These are phyloP conservation scores for Schoenoplectus tabernaemontani DNA, from an alignment of 202 grass and related monocot species.

Conservation along the genomic window DNA sequence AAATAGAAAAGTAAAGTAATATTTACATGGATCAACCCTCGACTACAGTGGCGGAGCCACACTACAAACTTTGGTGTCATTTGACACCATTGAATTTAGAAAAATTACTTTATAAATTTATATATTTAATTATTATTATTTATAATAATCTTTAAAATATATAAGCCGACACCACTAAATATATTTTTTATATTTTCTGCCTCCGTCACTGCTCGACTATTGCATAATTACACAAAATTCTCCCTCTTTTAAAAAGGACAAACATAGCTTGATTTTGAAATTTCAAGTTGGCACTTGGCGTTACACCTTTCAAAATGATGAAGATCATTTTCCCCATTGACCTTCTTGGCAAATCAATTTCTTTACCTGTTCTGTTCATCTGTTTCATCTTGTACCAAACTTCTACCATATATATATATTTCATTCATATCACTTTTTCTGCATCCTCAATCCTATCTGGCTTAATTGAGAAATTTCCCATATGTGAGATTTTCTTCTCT, in stretches of 20 bases:
- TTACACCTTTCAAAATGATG: neutral
- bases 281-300: neutral
- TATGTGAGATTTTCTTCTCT: slow-evolving; percentile 13
- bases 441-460: neutral
- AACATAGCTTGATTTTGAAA: neutral
- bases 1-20: neutral
- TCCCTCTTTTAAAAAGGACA: neutral
- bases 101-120: too few relatives aligned
- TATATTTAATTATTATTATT: too few relatives aligned
- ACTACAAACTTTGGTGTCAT: too few relatives aligned
- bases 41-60: too few relatives aligned
- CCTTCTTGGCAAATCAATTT: neutral
- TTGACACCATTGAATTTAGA: too few relatives aligned
- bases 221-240: neutral
- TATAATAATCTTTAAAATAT: too few relatives aligned
- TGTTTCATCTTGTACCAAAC: neutral
- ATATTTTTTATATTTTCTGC: too few relatives aligned
- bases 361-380: neutral
- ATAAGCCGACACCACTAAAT: too few relatives aligned
- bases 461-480: neutral
- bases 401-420: neutral
- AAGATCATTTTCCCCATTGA: neutral
- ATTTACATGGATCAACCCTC: neutral
- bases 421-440: neutral
- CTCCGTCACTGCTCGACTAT: too few relatives aligned